Base-by-base conservation (phyloP, 2,329 filamentous ascomycete species). In the Fusarium tuaranense region DNA sequence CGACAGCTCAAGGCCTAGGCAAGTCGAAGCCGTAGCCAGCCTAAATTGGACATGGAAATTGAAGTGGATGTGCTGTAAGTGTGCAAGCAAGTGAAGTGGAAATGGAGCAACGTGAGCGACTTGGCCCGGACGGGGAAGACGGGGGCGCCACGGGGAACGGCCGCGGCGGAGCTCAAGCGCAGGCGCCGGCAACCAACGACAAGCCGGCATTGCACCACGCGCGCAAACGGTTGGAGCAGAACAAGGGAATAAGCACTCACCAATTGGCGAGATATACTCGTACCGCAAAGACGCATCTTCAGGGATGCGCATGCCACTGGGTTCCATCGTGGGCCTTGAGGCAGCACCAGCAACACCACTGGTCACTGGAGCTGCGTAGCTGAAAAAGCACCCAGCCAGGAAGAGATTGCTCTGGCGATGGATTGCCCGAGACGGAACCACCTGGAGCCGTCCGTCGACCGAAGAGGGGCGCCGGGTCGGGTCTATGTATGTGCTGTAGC, bases 241-340 rank as follows among this genome's bases (percentile, higher is more conserved):
- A 73, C 70, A 71, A 76, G 73, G 75, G 79, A 82, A 76, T 77
- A 77, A 76, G 69, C 77, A 83, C 88, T 87, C 82, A 90, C 88
- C 88, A 82, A 90, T 88, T 81, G 88, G 88, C 78, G 83, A 84
- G 76, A 90, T 84, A 82, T 86, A 88, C 72, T 83, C 80, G 68
- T 80, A 78, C 73, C 79, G 78, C 72, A 84, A 86, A 71, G 83
- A 82, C 76, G 82, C 83, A 82, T 84, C 83, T 81, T 80, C 85
- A 84, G 84, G 85, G 84, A 83, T 84, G 80, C 84, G 85, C 84
- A 85, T 84, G 79, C 78, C 78, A 79, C 79, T 77, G 73, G 80
- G 78, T 78, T 84, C 84, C 84, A 85, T 85, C 76, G 76, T 81
- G 64, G 71, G 63, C 63, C 70, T 32, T 39, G 64, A 64, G 48